Conservation (phyloP, 257 asterid species). For the Thymus mandschuricus region DNA sequence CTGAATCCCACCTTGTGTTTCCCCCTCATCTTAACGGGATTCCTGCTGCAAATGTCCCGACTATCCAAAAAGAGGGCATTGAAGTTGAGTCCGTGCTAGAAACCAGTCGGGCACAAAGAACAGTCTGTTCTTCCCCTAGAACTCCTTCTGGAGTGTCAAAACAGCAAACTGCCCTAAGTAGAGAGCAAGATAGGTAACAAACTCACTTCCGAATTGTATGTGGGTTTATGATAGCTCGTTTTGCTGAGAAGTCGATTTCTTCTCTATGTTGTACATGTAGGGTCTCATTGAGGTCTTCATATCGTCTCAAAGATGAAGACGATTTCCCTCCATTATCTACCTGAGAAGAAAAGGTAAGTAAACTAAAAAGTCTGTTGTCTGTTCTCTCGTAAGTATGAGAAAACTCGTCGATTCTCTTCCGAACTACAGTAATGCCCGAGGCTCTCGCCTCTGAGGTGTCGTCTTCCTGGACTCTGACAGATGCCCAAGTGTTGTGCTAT, state of each 20-base stretch:
- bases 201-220: constrained; percentile 22
- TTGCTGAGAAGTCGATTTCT: constrained; percentile 24
- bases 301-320: constrained; percentile 76
- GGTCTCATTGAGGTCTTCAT: constrained; percentile 57
- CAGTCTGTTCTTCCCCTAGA: constrained; percentile 38
- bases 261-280: constrained; percentile 51
- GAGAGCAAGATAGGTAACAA: constrained; percentile 68
- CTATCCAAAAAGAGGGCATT: constrained; percentile 43
- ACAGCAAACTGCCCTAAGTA: constrained; percentile 37
- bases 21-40: constrained; percentile 49
- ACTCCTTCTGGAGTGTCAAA: constrained; percentile 37
- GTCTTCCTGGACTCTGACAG: constrained; percentile 9
- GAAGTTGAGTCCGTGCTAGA: constrained; percentile 43
- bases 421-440: constrained; percentile 44
- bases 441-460: constrained; percentile 46
- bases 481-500: neutral
- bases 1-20: constrained; percentile 35
- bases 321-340: constrained; percentile 80
- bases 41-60: constrained; percentile 35
- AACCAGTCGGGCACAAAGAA: constrained; percentile 37
- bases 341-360: constrained; percentile 32
- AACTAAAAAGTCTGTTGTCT: neutral
- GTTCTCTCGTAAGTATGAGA: constrained; percentile 24
- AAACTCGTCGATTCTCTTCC: constrained; percentile 10
- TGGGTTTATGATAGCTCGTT: constrained; percentile 38